phyloP scores from a whole-genome alignment of 1,139 yeast genomes.

The Pichia sp. region DNA sequence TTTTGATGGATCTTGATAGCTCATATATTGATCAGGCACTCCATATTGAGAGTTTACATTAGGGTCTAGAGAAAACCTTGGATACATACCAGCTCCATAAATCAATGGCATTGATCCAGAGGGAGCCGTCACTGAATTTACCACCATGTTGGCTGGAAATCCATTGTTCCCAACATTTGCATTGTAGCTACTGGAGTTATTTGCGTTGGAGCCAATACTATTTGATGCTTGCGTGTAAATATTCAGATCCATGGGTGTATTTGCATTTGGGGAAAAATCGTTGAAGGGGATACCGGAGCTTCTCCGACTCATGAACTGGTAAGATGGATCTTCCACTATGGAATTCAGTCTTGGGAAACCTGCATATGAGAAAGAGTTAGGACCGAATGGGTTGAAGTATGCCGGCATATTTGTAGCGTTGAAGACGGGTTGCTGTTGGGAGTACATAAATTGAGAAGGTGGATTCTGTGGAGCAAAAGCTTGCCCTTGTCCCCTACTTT shows the following conservation, averaged over 20 bases:
- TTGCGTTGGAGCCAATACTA: neutral
- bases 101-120: conserved; percentile 3
- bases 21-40: neutral
- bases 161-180: neutral
- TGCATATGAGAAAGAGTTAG: too few species aligned
- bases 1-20: neutral
- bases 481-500: too few species aligned
- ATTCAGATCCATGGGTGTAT: conserved; percentile 7
- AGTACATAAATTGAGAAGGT: too few species aligned
- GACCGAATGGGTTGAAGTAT: too few species aligned
- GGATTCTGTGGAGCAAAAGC: too few species aligned
- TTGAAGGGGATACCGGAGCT: conserved; percentile 16
- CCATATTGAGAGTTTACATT: neutral
- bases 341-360: conserved; percentile 20
- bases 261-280: conserved; percentile 3
- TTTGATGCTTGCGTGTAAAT: neutral
- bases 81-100: conserved; percentile 20
- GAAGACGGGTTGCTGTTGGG: too few species aligned
- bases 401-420: too few species aligned
- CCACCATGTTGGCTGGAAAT: neutral
- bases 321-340: conserved; percentile 21
- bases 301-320: conserved; percentile 18
- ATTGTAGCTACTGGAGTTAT: neutral
- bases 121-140: neutral
- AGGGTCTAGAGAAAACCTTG: conserved; percentile 22